Conservation (phyloP, 1,284 basidiomycete species). For the Cryptococcus sp. region DNA sequence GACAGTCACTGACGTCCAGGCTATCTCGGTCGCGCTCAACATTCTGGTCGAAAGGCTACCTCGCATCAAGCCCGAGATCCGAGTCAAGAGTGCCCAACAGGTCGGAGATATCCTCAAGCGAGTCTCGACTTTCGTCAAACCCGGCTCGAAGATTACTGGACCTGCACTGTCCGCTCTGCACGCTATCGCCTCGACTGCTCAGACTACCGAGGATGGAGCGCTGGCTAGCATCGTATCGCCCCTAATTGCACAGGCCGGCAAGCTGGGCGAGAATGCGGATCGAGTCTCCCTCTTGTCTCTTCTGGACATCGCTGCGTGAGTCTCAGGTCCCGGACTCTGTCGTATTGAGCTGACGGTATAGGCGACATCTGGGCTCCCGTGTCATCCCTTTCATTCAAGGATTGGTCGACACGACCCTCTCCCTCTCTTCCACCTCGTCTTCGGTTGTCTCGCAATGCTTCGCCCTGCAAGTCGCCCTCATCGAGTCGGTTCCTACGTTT, state of each 20-base stretch:
- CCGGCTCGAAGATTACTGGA: slow-evolving; percentile 46
- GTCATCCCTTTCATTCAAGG: slow-evolving; percentile 74
- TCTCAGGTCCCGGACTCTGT: neutral
- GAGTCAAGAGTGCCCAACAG: slow-evolving; percentile 53
- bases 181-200: slow-evolving; percentile 56
- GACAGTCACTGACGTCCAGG: slow-evolving; percentile 9
- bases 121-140: slow-evolving; percentile 51
- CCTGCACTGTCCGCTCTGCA: slow-evolving; percentile 59
- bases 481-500: slow-evolving; percentile 47
- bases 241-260: slow-evolving; percentile 53
- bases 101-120: slow-evolving; percentile 50
- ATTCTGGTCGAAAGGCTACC: slow-evolving; percentile 63
- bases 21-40: slow-evolving; percentile 39
- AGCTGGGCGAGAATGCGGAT: slow-evolving; percentile 38
- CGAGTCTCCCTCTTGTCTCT: slow-evolving; percentile 57
- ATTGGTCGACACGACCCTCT: slow-evolving; percentile 59
- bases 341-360: slow-evolving; percentile 36
- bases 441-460: slow-evolving; percentile 24
- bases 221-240: slow-evolving; percentile 58
- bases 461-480: slow-evolving; percentile 24
- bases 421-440: slow-evolving; percentile 47
- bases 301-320: slow-evolving; percentile 42
- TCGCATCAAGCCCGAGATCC: slow-evolving; percentile 56
- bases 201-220: slow-evolving; percentile 60
- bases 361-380: slow-evolving; percentile 72